Evolutionary conservation across 768 basidiomycete species (phyloP).

Genomic region (Calvatia gigantea): DNA sequence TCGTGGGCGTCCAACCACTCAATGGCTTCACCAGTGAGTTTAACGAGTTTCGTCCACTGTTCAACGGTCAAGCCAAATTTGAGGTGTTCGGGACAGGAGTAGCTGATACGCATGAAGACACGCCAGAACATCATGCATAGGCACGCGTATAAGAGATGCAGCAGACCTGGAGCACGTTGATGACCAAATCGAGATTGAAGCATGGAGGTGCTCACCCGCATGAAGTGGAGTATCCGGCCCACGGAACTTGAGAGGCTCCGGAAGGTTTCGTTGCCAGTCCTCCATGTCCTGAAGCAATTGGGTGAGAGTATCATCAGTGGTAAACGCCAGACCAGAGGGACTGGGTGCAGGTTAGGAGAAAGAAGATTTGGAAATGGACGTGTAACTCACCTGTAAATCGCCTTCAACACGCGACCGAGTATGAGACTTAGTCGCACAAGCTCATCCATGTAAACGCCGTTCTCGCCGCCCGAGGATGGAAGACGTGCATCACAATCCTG

Average conservation of each 20-base stretch:
- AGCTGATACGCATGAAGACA: constrained; percentile 97
- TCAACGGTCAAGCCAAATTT: constrained; percentile 81
- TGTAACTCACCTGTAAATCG: constrained; percentile 75
- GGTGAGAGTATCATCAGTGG: constrained; percentile 77
- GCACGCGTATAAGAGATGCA: constrained; percentile 86
- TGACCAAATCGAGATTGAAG: not conserved
- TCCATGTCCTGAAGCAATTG: constrained; percentile 62
- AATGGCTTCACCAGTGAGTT: constrained; percentile 74
- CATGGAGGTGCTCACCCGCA: constrained; percentile 50
- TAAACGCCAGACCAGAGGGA: constrained; percentile 82
- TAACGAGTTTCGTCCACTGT: constrained; percentile 72
- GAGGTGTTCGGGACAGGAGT: constrained; percentile 85
- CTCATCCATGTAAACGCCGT: constrained; percentile 83
- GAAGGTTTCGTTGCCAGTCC: constrained; percentile 76
- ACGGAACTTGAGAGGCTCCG: constrained; percentile 71
- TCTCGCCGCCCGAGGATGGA: constrained; percentile 81
- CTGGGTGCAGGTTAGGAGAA: constrained; percentile 32
- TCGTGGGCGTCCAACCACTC: constrained; percentile 89
- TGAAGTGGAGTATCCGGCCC: constrained; percentile 64
- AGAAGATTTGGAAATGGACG: not conserved
- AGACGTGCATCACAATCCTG: constrained; percentile 94
- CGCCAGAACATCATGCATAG: constrained; percentile 98
- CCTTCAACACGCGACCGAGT: constrained; percentile 87
- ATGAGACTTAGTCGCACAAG: constrained; percentile 89
- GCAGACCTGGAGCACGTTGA: constrained; percentile 51